A percentile compares a stretch with the other conserved stretches of the same genome.
Evolutionary conservation across 2,329 filamentous ascomycete genomes (phyloP).

Genomic region (Emergomyces pasteurianus): DNA sequence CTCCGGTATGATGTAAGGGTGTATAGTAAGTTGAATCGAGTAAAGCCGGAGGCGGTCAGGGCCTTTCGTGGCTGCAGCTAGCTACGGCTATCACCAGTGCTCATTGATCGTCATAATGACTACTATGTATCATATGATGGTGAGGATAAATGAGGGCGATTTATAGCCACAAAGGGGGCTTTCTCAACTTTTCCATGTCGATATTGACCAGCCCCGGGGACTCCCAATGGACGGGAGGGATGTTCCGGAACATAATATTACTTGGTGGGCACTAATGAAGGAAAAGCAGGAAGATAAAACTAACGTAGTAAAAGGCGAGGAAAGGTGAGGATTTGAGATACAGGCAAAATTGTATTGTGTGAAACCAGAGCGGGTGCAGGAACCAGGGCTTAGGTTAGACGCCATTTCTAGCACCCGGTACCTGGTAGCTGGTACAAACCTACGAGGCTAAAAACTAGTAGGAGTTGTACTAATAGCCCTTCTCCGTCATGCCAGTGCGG

Average conservation of each 20-base stretch:
- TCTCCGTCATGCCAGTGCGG: too few species aligned
- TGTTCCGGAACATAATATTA: not conserved
- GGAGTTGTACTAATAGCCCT: too few species aligned
- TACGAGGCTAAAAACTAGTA: too few species aligned
- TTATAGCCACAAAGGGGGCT: not conserved
- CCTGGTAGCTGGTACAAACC: not conserved
- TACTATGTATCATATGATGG: not conserved
- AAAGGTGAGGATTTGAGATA: too few species aligned
- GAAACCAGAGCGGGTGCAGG: not conserved
- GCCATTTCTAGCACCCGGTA: too few species aligned
- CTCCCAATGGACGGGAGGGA: not conserved
- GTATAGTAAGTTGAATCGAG: not conserved
- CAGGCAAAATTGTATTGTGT: too few species aligned
- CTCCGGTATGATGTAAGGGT: not conserved
- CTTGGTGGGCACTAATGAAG: too few species aligned
- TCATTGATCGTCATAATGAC: not conserved
- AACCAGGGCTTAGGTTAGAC: not conserved
- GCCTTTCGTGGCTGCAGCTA: not conserved
- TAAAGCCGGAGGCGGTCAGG: not conserved
- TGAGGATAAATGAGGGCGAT: not conserved
- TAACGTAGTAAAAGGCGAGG: not conserved
- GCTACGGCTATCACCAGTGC: not conserved
- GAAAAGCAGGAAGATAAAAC: not conserved
- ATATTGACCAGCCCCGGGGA: not conserved
- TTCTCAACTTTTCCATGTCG: not conserved